Evolutionary conservation across 2,329 filamentous ascomycete species (phyloP), one percentile per base, ranked within the genome.

Genomic region (Sarocladiaceae sp.): DNA sequence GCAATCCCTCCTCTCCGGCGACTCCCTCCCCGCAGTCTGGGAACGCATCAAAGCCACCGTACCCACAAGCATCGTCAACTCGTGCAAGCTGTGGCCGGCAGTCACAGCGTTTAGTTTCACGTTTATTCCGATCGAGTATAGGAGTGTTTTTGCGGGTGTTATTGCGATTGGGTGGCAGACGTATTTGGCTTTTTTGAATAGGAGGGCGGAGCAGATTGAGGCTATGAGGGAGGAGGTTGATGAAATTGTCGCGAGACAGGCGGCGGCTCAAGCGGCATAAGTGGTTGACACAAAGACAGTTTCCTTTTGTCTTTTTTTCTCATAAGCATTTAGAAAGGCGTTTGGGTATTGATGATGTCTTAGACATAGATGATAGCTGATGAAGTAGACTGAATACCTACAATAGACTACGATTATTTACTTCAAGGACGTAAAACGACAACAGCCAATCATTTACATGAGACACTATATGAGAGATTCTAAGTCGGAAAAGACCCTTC

Each of bases 151-250:
- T 59, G 83, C 87, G 0, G 90, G 88, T 1, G 71, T 87, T 6
- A 79, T 96, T 57, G 89, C 90, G 1, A 86, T 96, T 50, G 88
- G 88, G 0, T 97, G 92, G 92, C 92, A 96, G 78, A 91, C 90
- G 1, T 97, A 96, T 74, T 64, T 97, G 60, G 89, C 85, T 59
- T 88, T 84, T 67, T 68, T 96, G 62, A 96, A 96, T 62, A 79
- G 86, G 61, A 74, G 75, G 56, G 89, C 88, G 2, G 89, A 90
- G 66, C 33, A 55, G 23, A 51, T 76, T 59, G 78, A 82, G 56
- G 71, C 44, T 10, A 51, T 55, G 8, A 40, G 17, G 28, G 29
- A 33, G 13, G 25, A 17, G 12, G 46, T 26, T 23, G 33, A n/a
- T 12, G 18, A 26, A 20, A 20, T 48, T 4, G 28, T 17, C 15